Percentiles rank a stretch among this genome's conserved stretches.
Conservation (phyloP, 1,284 basidiomycete species). For the Cryptococcus amylolentus region DNA sequence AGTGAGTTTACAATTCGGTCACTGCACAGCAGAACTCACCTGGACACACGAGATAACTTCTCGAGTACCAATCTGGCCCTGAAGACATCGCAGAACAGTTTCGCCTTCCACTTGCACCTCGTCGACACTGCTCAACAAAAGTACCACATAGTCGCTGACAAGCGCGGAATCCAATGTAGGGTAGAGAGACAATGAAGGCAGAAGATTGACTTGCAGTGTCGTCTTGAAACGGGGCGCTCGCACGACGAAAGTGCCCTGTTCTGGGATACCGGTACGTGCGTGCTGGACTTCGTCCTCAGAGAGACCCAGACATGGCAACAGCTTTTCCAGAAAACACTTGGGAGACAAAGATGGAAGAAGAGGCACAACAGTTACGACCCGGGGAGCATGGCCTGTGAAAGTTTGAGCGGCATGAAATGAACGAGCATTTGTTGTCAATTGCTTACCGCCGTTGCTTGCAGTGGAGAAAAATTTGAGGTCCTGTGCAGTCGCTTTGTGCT, state of each 20-base stretch:
- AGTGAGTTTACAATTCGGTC: neutral
- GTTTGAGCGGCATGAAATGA: neutral
- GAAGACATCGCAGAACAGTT: constrained; percentile 78
- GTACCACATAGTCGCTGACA: constrained; percentile 85
- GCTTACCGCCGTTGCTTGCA: constrained; percentile 46
- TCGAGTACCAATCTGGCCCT: constrained; percentile 64
- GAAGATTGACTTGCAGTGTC: constrained; percentile 75
- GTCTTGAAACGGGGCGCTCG: constrained; percentile 86
- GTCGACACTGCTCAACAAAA: constrained; percentile 72
- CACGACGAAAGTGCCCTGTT: constrained; percentile 60
- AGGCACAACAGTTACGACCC: constrained; percentile 51
- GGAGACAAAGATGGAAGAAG: constrained; percentile 54
- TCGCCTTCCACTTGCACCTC: constrained; percentile 88
- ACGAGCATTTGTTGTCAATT: neutral
- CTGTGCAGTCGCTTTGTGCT: constrained; percentile 62
- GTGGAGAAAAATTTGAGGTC: constrained; percentile 49
- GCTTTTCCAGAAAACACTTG: constrained; percentile 65
- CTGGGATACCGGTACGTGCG: constrained; percentile 13
- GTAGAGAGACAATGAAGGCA: constrained; percentile 69
- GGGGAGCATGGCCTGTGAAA: constrained; percentile 44
- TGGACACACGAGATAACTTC: constrained; percentile 60
- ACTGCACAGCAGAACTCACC: constrained; percentile 32
- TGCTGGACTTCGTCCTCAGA: constrained; percentile 53
- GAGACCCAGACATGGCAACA: constrained; percentile 66
- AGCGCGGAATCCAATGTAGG: constrained; percentile 80